Evolutionary conservation across 768 basidiomycete genomes (phyloP), one percentile per base, ranked within the genome.

Genomic region (Termitomyces bulborhizus): DNA sequence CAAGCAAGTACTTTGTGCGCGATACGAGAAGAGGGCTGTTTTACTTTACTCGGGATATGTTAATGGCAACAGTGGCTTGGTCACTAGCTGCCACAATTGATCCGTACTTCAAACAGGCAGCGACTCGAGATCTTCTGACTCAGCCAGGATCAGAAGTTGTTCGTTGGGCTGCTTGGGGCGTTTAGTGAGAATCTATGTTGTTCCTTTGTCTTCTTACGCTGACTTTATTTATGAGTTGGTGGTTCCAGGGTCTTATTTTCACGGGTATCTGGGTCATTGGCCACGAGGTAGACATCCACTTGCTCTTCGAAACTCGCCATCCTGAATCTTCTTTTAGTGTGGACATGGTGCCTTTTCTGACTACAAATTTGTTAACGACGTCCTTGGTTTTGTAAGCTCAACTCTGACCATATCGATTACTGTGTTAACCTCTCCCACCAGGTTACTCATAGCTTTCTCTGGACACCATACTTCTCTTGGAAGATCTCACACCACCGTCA

Each of bases 201-300:
- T 45, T 36, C 32, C 2, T 11, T 39, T 34, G 39, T 46, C 2
- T 13, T 50, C 24, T 34, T 41, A 12, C 53, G 56, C 11, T 51
- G 18, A 34, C 39, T 47, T 31, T 49, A 13, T 48, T 51, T 26
- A 53, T 6, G 29, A 81, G 79, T 61, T 83, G 81, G 79, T 83
- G 80, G 81, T 80, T 81, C 63, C 81, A 83, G 64, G 80, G 80
- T 15, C 71, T 82, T n/a, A 75, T 79, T 31, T 77, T 82, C 55
- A 80, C 80, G 4, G 81, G 80, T 6, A 72, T 82, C 39, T 83
- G 80, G 80, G 79, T 82, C 31, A 80, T 83, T 43, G 81, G 81
- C 18, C 81, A 83, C 56, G 81, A 83, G 66, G 79, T 78, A 51
- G 26, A 65, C 42, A 21, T 51, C 8, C 24, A 48, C 47, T 27